These are phyloP conservation scores for Aspergillus leporis DNA, from an alignment of 495 filamentous ascomycete species.

Conservation along the genomic window DNA sequence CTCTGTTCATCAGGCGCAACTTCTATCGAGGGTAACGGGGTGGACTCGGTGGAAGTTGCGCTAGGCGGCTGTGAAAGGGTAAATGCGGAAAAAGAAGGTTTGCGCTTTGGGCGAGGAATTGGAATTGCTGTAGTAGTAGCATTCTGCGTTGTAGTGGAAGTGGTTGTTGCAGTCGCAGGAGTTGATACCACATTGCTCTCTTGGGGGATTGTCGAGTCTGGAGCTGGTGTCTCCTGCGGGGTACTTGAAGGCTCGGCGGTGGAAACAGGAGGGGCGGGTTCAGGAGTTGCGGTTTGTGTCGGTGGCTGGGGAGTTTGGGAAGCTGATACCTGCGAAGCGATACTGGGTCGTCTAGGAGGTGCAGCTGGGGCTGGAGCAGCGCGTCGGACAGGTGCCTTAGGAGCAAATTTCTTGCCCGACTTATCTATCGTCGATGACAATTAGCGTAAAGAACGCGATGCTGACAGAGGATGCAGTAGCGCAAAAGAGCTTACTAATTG, in stretches of 20 bases:
- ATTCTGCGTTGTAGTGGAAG: conserved; percentile 1
- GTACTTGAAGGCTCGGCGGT: conserved; percentile 23
- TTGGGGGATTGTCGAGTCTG: conserved; percentile 13
- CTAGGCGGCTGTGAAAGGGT: conserved; percentile 11
- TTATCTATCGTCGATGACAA: conserved; percentile 40
- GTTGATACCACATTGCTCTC: background rate
- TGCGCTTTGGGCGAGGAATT: conserved; percentile 33
- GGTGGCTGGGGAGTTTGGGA: conserved; percentile 33
- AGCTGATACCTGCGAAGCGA: conserved; percentile 37
- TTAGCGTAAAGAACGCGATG: conserved; percentile 6
- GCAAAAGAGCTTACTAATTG: conserved; percentile 49
- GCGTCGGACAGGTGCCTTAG: conserved; percentile 52
- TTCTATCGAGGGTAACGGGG: conserved; percentile 4
- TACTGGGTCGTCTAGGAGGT: conserved; percentile 41
- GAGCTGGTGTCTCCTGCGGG: conserved; percentile 17
- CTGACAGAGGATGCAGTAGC: background rate
- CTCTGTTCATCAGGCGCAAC: conserved; percentile 7
- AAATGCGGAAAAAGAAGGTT: conserved; percentile 22
- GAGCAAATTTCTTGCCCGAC: conserved; percentile 57
- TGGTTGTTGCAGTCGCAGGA: background rate
- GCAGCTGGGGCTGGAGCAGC: conserved; percentile 35
- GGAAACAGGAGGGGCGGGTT: conserved; percentile 21
- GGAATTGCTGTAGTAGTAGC: conserved; percentile 28
- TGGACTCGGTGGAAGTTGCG: conserved; percentile 10
- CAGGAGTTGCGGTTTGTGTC: conserved; percentile 24